Evolutionary conservation across 176 grass and related monocot genomes (phyloP).

Genomic region (Lolium multiflorum): DNA sequence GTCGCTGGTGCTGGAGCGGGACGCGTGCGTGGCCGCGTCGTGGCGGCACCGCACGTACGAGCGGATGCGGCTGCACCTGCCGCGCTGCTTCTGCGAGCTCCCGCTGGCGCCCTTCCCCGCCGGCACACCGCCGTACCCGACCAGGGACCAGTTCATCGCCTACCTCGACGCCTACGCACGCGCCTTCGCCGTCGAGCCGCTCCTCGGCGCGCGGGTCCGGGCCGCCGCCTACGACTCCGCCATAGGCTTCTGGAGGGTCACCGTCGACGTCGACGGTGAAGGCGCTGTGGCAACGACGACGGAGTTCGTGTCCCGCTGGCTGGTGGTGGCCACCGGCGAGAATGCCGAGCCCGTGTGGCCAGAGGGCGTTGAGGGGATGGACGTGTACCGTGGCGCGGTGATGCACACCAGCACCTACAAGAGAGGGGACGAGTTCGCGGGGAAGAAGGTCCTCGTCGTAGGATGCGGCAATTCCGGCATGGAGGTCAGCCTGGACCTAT

Average conservation of each 20-base stretch:
- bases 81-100: slow-evolving; percentile 74
- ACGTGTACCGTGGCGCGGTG: slow-evolving; percentile 43
- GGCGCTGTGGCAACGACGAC: not conserved
- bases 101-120: slow-evolving; percentile 68
- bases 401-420: slow-evolving; percentile 85
- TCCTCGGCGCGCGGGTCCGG: slow-evolving; percentile 55
- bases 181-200: slow-evolving; percentile 61
- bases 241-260: slow-evolving; percentile 73
- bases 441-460: slow-evolving; percentile 82
- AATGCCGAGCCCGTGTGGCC: slow-evolving; percentile 73
- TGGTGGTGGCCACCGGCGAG: slow-evolving; percentile 87
- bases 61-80: slow-evolving; percentile 81
- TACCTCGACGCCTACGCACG: slow-evolving; percentile 79
- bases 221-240: slow-evolving; percentile 55
- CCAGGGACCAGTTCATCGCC: slow-evolving; percentile 77
- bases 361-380: slow-evolving; percentile 37
- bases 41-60: slow-evolving; percentile 87
- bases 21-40: slow-evolving; percentile 68
- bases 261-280: not conserved
- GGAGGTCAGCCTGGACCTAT: slow-evolving; percentile 95
- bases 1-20: slow-evolving; percentile 78
- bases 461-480: slow-evolving; percentile 96
- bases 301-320: slow-evolving; percentile 83
- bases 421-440: slow-evolving; percentile 66
- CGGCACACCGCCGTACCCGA: slow-evolving; percentile 73